Evolutionary conservation across 2,329 filamentous ascomycete genomes (phyloP), one percentile per base, ranked within the genome.

Genomic region (Cladophialophora immunda): DNA sequence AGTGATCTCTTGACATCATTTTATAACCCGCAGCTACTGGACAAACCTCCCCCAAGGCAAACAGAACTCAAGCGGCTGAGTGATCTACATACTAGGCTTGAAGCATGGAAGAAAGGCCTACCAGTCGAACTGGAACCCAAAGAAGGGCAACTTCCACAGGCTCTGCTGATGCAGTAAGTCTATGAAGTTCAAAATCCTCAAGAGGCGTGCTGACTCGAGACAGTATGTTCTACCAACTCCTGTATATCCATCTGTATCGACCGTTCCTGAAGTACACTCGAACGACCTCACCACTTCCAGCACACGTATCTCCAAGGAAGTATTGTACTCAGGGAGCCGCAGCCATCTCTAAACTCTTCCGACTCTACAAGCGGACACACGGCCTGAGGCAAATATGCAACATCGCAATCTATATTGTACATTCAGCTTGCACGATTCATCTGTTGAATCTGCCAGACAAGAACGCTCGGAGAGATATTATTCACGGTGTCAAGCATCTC

Each of bases 221-320:
- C 74, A 97, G 94, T 81, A 98, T 98, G 94, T 97, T 98, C 80
- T 97, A 94, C 78, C 94, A 98, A 75, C 85, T 98, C 0, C 89
- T 97, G 55, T 97, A 96, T 76, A 97, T 98, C 67, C 94, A 98
- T 75, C 88, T 98, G 4, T 98, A 97, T 82, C 89, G 94, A 4
- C 94, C 95, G 0, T 98, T 98, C 76, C 85, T 98, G 58, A 97
- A 95, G 78, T 98, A 97, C 76, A 90, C 88, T 2, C 92, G 91
- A 57, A 82, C 87, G 6, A 90, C 89, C 0, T 97, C 94, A 0
- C 94, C 93, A 0, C 85, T 97, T 1, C 94, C 94, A 3, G 81
- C 89, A 1, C 93, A 97, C 73, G 92, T 97, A 19, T 97, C 94
- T 7, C 94, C 95, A 0, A 89, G 94, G 19, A 93, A 94, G 72